Conservation (phyloP, 768 basidiomycete species). For the Macrolepiota fuliginosa region DNA sequence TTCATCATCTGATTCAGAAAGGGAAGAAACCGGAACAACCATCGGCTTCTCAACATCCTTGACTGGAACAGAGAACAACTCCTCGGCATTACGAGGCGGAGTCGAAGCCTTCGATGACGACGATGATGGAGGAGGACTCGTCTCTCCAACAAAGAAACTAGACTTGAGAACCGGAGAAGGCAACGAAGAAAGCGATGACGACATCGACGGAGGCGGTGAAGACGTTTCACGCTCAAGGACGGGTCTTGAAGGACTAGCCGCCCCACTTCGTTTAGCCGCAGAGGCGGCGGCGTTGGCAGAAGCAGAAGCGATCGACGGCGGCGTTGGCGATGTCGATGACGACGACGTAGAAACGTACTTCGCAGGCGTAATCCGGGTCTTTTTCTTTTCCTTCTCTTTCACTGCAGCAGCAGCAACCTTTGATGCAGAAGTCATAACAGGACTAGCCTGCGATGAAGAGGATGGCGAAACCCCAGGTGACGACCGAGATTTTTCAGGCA, state of each 20-base stretch:
- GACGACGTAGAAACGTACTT: conserved; percentile 3
- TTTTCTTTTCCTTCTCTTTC: conserved; percentile 12
- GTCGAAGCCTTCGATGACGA: not conserved
- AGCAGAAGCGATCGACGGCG: not conserved
- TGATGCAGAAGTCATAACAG: conserved; percentile 7
- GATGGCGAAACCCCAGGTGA: not conserved
- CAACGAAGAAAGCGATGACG: not conserved
- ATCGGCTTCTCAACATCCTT: not conserved
- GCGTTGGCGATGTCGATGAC: not conserved
- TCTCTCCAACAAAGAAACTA: not conserved
- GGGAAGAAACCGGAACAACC: conserved; percentile 8
- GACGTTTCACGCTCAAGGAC: not conserved
- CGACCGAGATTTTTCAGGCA: not conserved
- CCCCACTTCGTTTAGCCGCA: not conserved
- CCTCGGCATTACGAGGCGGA: not conserved
- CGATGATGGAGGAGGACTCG: not conserved
- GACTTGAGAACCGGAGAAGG: not conserved
- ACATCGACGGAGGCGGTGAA: not conserved
- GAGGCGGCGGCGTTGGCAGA: conserved; percentile 8
- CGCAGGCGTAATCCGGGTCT: conserved; percentile 2
- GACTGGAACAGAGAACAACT: conserved; percentile 6
- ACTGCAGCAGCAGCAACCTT: conserved; percentile 10
- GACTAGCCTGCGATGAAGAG: conserved; percentile 7
- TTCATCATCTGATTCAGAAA: conserved; percentile 11
- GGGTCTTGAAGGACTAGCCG: conserved; percentile 11